Evolutionary conservation across 2,329 filamentous ascomycete species (phyloP).

Genomic region (Sporothrix mexicana): DNA sequence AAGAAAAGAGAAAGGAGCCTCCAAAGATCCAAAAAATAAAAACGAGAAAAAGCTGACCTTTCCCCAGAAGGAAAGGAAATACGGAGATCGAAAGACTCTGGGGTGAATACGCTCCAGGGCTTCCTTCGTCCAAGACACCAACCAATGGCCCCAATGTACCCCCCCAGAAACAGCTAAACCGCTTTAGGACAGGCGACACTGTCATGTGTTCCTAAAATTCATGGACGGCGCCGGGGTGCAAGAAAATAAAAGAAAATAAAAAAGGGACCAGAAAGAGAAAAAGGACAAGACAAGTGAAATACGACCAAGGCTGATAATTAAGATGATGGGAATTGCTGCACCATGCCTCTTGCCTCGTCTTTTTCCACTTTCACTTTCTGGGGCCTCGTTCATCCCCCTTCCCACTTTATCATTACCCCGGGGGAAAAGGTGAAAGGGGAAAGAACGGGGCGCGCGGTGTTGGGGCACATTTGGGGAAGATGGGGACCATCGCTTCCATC

Average conservation of each 20-base stretch:
- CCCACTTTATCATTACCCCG: slow-evolving; percentile 4
- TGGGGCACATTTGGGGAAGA: background rate
- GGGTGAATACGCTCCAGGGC: slow-evolving; percentile 17
- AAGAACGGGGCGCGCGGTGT: slow-evolving; percentile 21
- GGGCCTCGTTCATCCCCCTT: background rate
- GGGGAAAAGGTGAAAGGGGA: slow-evolving; percentile 7
- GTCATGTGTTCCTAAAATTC: slow-evolving; percentile 33
- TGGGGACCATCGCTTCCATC: background rate
- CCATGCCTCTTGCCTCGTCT: background rate
- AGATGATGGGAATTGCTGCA: background rate
- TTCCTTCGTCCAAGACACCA: slow-evolving; percentile 21
- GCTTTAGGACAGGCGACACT: slow-evolving; percentile 14
- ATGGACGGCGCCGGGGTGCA: background rate
- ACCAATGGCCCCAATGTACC: slow-evolving; percentile 8
- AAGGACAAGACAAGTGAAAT: background rate
- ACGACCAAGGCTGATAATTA: background rate
- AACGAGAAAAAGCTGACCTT: background rate
- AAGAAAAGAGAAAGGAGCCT: background rate
- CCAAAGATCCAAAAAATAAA: background rate
- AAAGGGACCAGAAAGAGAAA: background rate
- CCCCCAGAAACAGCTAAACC: slow-evolving; percentile 31
- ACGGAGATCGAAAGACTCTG: slow-evolving; percentile 25
- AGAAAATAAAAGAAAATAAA: background rate
- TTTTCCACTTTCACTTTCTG: too few relatives aligned
- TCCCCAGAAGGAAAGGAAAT: slow-evolving; percentile 12